Evolutionary conservation across 2,329 filamentous ascomycete species (phyloP).

Genomic region (Onygenales sp.): DNA sequence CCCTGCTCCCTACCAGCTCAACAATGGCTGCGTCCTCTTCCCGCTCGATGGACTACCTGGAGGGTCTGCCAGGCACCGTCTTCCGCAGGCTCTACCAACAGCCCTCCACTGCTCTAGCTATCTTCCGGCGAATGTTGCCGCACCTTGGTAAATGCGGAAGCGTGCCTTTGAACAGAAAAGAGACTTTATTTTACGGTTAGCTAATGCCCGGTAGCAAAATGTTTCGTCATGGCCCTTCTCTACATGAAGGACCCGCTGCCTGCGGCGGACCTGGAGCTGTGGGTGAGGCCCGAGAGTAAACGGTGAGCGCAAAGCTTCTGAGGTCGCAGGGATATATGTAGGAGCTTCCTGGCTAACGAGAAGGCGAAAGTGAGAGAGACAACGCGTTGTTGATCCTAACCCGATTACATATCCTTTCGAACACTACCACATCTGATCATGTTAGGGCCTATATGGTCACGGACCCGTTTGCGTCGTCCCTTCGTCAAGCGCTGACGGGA

Average conservation of each 20-base stretch:
- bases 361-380: conserved; percentile 58
- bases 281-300: conserved; percentile 63
- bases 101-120: conserved; percentile 87
- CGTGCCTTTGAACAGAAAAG: neutral
- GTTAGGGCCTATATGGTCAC: conserved; percentile 67
- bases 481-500: conserved; percentile 80
- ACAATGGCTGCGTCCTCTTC: conserved; percentile 48
- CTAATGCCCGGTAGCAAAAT: conserved; percentile 58
- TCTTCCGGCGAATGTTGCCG: conserved; percentile 94
- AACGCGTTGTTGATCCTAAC: conserved; percentile 72
- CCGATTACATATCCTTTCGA: conserved; percentile 75
- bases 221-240: conserved; percentile 87
- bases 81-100: conserved; percentile 91
- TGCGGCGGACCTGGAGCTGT: conserved; percentile 71
- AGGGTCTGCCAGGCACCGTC: conserved; percentile 79
- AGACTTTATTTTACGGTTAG: conserved; percentile 3
- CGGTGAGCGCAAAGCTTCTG: conserved; percentile 30
- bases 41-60: conserved; percentile 77
- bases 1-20: neutral
- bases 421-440: conserved; percentile 49
- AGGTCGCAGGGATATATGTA: conserved; percentile 32
- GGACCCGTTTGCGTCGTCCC: conserved; percentile 69
- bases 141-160: conserved; percentile 56
- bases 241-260: conserved; percentile 78
- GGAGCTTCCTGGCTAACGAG: conserved; percentile 1